Evolutionary conservation across 23 red algal species (phyloP), one percentile per base, ranked within the genome.

Genomic region (Porphyridium purpureum): DNA sequence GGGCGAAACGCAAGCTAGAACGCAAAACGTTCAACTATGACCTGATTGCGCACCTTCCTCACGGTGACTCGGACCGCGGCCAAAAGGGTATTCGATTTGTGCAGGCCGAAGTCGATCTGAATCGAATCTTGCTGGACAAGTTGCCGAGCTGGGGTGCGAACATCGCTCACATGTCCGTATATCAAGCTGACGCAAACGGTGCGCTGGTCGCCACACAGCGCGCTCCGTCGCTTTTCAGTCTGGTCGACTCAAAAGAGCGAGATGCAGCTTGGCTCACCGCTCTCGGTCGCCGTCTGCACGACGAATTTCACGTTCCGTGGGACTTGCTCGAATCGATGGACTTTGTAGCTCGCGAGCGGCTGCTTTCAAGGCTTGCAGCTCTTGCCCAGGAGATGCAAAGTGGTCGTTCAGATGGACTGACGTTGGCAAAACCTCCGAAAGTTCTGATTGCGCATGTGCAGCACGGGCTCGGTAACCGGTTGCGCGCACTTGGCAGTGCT

Each of bases 391-490:
- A n/a, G n/a, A n/a, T n/a, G n/a, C n/a, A n/a, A n/a, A n/a, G n/a
- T n/a, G n/a, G n/a, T n/a, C n/a, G n/a, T n/a, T n/a, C n/a, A n/a
- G n/a, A n/a, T n/a, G n/a, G n/a, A n/a, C n/a, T n/a, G n/a, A n/a
- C n/a, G n/a, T n/a, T n/a, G n/a, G n/a, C n/a, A n/a, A n/a, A n/a
- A n/a, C n/a, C n/a, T n/a, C n/a, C n/a, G n/a, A n/a, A n/a, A n/a
- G n/a, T n/a, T n/a, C n/a, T n/a, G n/a, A n/a, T 86, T 30, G 50
- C 40, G 15, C 69, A 86, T 35, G 52, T 57, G 29, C 67, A 68
- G 69, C 70, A 86, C 29, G 81, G 81, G 4, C 62, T 86, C 31
- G 81, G 81, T 23, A 86, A 86, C 59, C 62, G 81, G 24, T 57
- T 86, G 31, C 81, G 70, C 44, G 81, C 81, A 3, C 44, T 76